Evolutionary conservation across 192 early-diverging fungal genomes (phyloP).

Genomic region (Coemansia sp.): DNA sequence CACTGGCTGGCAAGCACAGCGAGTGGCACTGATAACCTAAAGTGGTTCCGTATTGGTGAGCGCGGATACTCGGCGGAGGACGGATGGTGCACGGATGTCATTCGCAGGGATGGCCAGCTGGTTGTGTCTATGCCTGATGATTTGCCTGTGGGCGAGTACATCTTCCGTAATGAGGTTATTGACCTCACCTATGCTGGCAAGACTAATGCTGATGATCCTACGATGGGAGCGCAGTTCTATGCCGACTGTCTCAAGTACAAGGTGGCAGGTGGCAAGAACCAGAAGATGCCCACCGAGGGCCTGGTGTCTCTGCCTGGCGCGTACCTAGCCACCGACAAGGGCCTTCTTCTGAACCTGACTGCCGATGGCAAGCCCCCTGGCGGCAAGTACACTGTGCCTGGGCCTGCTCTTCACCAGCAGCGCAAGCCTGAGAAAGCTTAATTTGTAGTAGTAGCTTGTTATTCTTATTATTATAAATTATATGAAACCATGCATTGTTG

Average conservation of each 20-base stretch:
- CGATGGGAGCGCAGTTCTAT: conserved; percentile 4
- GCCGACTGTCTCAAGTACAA: neutral
- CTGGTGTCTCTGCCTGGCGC: neutral
- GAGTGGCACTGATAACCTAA: neutral
- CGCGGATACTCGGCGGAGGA: neutral
- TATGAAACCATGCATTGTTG: neutral
- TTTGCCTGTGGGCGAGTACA: neutral
- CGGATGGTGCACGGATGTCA: neutral
- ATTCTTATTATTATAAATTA: neutral
- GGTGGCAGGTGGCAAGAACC: neutral
- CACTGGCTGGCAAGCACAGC: neutral
- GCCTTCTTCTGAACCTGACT: neutral
- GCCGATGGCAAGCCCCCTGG: neutral
- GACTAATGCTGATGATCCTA: neutral
- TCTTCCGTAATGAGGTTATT: conserved; percentile 1
- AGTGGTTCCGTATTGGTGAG: conserved; percentile 3
- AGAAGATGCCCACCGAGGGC: neutral
- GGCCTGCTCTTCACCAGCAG: neutral
- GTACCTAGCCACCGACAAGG: neutral
- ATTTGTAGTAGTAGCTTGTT: neutral
- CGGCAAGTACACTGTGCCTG: conserved; percentile 8
- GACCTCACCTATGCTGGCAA: conserved; percentile 1
- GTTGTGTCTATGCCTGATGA: conserved; percentile 3
- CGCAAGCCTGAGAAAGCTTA: neutral
- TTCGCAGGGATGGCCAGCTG: neutral